Evolutionary conservation across 257 asterid genomes (phyloP).

Genomic region (Gardenia jasminoides): DNA sequence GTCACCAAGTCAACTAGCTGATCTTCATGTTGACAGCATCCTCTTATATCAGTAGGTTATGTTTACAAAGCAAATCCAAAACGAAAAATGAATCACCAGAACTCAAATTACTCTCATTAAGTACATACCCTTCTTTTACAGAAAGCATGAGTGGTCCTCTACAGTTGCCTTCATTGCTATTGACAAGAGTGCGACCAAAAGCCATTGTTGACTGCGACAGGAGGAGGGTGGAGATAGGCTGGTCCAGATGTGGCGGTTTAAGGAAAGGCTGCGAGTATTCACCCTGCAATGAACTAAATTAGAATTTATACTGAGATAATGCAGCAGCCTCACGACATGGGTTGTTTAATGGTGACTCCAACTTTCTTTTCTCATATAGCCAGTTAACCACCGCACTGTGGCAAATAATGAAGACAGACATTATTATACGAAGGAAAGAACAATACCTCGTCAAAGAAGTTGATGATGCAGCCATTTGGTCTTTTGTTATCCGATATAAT

Average conservation of each 20-base stretch:
- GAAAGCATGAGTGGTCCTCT: constrained; percentile 87
- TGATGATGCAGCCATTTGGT: constrained; percentile 94
- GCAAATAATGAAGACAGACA: not conserved
- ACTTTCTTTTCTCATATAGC: not conserved
- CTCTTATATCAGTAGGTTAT: not conserved
- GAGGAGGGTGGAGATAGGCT: constrained; percentile 82
- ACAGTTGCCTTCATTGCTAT: constrained; percentile 76
- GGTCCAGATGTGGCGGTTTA: constrained; percentile 95
- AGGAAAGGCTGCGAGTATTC: constrained; percentile 94
- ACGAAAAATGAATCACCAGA: not conserved
- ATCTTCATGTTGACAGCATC: not conserved
- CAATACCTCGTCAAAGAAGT: constrained; percentile 87
- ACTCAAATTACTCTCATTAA: not conserved
- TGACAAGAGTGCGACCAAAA: constrained; percentile 76
- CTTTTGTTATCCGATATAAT: constrained; percentile 67
- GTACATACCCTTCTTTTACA: constrained; percentile 74
- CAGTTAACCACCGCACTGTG: not conserved
- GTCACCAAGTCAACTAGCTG: not conserved
- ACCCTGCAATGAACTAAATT: constrained; percentile 44
- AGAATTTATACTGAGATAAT: not conserved
- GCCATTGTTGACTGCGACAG: constrained; percentile 92
- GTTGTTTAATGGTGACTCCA: not conserved
- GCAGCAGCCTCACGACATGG: not conserved
- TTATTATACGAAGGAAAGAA: not conserved
- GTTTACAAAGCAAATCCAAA: not conserved